Evolutionary conservation across 2,329 filamentous ascomycete species (phyloP), one percentile per base, ranked within the genome.

Genomic region (Fusarium aywerte): DNA sequence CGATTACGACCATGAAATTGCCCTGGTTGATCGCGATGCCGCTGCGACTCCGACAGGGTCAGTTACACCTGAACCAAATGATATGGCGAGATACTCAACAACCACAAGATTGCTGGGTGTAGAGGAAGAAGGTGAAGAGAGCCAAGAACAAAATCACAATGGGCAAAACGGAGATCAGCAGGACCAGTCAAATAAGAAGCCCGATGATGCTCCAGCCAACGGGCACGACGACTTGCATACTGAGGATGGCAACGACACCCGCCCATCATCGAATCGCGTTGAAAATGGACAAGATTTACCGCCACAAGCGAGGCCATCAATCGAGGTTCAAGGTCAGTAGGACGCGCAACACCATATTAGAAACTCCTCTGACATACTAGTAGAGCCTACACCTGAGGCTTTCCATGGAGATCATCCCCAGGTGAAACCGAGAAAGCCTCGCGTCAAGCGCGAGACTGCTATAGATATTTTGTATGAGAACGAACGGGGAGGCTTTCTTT

Each of bases 401-500:
- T 69, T 70, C 29, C 54, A 69, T 36, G 62, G 64, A 57, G 53
- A 71, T 31, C 53, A 67, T 29, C 55, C 79, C n/a, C 69, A 80
- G 47, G 79, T 81, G 32, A 76, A 77, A 38, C 76, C 76, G 10
- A 75, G 65, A 35, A 74, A 69, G 44, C 73, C 70, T 15, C 69
- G 76, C 32, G 65, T 74, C 78, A 58, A 79, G 74, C 65, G 84
- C 80, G 75, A 89, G 67, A 82, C 83, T 4, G 89, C 87, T 27
- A 88, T 98, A 62, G 96, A 99, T 67, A 87, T 98, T 7, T 83
- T 99, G 0, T 98, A 97, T 78, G 96, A 99, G 77, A 99, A 99
- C 75, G 92, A 99, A 80, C 87, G 96, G 58, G 96, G 96, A 12
- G 89, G 88, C 36, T 97, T 97, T 75, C 83, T 97, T 64, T 98